Conservation (phyloP, 1,284 basidiomycete species). For the Heterobasidion occidentale region DNA sequence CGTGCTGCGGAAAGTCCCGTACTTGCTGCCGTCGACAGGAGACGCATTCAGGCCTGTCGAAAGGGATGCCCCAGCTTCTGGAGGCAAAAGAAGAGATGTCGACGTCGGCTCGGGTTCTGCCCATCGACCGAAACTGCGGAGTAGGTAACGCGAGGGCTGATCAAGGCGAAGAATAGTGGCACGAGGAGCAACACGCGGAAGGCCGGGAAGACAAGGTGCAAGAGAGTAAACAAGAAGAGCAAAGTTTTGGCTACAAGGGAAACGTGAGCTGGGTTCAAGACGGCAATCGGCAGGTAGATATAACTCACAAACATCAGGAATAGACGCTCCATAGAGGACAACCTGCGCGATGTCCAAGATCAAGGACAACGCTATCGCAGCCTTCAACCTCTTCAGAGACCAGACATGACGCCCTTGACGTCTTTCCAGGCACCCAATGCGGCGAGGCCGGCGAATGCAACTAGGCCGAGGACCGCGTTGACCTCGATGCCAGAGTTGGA, state of each 20-base stretch:
- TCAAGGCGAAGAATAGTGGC: constrained; percentile 48
- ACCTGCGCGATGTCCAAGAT: constrained; percentile 52
- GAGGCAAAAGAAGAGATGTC: constrained; percentile 45
- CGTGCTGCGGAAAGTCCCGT: constrained; percentile 62
- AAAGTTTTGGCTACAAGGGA: constrained; percentile 10
- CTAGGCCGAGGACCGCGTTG: constrained; percentile 56
- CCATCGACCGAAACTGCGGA: constrained; percentile 38
- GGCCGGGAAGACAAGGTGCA: constrained; percentile 57
- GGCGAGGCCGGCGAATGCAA: constrained; percentile 61
- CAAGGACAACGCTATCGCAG: constrained; percentile 42
- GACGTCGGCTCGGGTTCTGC: constrained; percentile 33
- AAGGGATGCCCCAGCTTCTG: constrained; percentile 30
- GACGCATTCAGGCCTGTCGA: constrained; percentile 38
- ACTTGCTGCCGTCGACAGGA: constrained; percentile 47
- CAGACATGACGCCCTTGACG: constrained; percentile 62
- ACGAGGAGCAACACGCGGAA: constrained; percentile 60
- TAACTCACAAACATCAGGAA: constrained; percentile 37
- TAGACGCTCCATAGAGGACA: constrained; percentile 39
- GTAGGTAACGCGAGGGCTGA: constrained; percentile 55
- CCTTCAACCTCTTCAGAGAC: constrained; percentile 51
- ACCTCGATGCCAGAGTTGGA: constrained; percentile 61
- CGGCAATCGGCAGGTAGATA: not conserved
- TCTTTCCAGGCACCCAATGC: constrained; percentile 73
- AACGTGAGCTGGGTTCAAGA: not conserved
- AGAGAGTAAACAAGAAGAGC: constrained; percentile 31